Evolutionary conservation across 1,284 basidiomycete species (phyloP), one percentile per base, ranked within the genome.

Genomic region (Sparassis latifolia): DNA sequence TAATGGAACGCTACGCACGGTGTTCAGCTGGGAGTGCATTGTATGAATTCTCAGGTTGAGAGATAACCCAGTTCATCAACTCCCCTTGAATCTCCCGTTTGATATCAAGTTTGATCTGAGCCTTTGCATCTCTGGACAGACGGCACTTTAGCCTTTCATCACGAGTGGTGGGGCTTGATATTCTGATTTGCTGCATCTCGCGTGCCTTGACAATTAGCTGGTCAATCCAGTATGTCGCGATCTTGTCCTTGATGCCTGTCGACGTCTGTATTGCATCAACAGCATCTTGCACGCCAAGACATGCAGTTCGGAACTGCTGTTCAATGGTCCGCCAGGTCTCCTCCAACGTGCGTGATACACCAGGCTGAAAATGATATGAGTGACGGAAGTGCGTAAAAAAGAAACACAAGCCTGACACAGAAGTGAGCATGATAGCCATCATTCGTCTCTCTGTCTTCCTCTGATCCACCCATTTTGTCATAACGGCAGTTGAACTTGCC

Each of bases 201-300:
- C 52, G 38, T 1, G 60, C 56, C 42, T 55, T 55, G 3, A 31
- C n/a, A 10, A 71, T 48, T 1, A 70, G 41, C 4, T 50, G 20
- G 0, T 60, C 44, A 30, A 69, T 71, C 67, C 65, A 72, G 44
- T 59, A 47, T 33, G 60, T 52, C 0, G 69, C 55, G 29, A 64
- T 59, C 43, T 60, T 59, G 49, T 73, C 70, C 48, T 71, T 72
- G 10, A 70, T 60, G 12, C 69, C 69, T 3, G 65, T 62, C n/a
- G 52, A 53, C 0, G 59, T 62, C 27, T 66, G 62, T 0, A 60
- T 20, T 0, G 43, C 32, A 3, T 59, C 52, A 1, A 64, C 56
- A 12, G 40, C 28, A 0, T 49, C 30, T 27, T 53, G 37, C 12
- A 58, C 52, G 0, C 66, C 63, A 1, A 33, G 6, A 9, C 40